Evolutionary conservation across 768 basidiomycete species (phyloP).

Genomic region (Suillus subaureus): DNA sequence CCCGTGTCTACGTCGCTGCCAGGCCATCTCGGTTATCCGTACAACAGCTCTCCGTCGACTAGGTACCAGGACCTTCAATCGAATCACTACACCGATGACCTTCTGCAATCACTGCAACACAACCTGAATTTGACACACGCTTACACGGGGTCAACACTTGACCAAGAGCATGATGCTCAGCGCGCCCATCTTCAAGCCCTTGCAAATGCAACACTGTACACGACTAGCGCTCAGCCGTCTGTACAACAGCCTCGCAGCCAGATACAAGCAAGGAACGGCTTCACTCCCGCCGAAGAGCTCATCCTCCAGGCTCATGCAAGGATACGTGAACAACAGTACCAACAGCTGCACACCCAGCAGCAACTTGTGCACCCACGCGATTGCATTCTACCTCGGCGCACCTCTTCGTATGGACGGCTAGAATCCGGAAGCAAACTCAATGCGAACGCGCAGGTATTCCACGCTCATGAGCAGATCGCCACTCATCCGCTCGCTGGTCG

Average conservation of each 20-base stretch:
- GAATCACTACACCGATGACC: constrained; percentile 41
- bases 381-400: not conserved
- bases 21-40: constrained; percentile 21
- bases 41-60: constrained; percentile 19
- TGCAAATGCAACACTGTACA: constrained; percentile 19
- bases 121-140: constrained; percentile 20
- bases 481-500: constrained; percentile 1
- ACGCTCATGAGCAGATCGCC: constrained; percentile 7
- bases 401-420: not conserved
- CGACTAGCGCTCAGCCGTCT: constrained; percentile 14
- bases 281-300: constrained; percentile 68
- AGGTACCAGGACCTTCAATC: constrained; percentile 22
- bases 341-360: constrained; percentile 20
- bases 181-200: constrained; percentile 27
- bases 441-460: constrained; percentile 13
- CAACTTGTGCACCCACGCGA: not conserved
- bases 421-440: constrained; percentile 14
- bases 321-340: constrained; percentile 17
- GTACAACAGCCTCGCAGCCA: constrained; percentile 24
- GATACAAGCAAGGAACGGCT: constrained; percentile 51
- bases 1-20: constrained; percentile 23
- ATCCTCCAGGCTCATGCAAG: constrained; percentile 58
- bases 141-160: constrained; percentile 18
- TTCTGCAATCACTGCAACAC: constrained; percentile 38
- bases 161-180: constrained; percentile 18